Conservation (phyloP, 805 yeast species). For the Nakazawaea populi region DNA sequence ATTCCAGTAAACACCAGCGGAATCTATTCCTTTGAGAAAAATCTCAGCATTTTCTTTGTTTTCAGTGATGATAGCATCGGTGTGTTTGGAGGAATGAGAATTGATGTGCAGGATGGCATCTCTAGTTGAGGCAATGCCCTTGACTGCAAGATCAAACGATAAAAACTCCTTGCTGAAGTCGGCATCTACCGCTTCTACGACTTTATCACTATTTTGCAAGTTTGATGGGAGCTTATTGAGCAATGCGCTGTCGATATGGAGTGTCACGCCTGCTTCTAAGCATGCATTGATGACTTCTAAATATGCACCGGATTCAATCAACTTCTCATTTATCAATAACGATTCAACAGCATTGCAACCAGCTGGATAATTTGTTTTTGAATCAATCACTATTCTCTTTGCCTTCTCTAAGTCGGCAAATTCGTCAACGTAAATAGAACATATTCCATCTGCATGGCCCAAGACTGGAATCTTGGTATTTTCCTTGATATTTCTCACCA, state of each 20-base stretch:
- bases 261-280: slow-evolving; percentile 59
- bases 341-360: slow-evolving; percentile 99
- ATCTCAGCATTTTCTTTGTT: slow-evolving; percentile 62
- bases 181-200: slow-evolving; percentile 46
- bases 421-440: slow-evolving; percentile 79
- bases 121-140: slow-evolving; percentile 47
- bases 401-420: slow-evolving; percentile 79
- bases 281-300: slow-evolving; percentile 29
- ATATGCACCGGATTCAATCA: slow-evolving; percentile 18
- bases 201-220: slow-evolving; percentile 17
- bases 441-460: slow-evolving; percentile 98
- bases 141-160: slow-evolving; percentile 77
- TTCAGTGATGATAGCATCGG: slow-evolving; percentile 87
- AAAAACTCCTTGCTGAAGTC: slow-evolving; percentile 84
- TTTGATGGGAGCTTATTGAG: slow-evolving; percentile 22
- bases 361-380: slow-evolving; percentile 96
- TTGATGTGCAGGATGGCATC: slow-evolving; percentile 87
- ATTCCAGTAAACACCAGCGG: slow-evolving; percentile 97
- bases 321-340: slow-evolving; percentile 51
- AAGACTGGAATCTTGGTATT: slow-evolving; percentile 92
- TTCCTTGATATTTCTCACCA: slow-evolving; percentile 80
- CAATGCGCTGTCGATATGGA: slow-evolving; percentile 60
- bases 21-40: slow-evolving; percentile 82
- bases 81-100: slow-evolving; percentile 89
- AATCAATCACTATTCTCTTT: slow-evolving; percentile 65